These are phyloP conservation scores for Pseudonitzschia delicatissima DNA, from an alignment of 108 stramenopile species.

Conservation along the genomic window DNA sequence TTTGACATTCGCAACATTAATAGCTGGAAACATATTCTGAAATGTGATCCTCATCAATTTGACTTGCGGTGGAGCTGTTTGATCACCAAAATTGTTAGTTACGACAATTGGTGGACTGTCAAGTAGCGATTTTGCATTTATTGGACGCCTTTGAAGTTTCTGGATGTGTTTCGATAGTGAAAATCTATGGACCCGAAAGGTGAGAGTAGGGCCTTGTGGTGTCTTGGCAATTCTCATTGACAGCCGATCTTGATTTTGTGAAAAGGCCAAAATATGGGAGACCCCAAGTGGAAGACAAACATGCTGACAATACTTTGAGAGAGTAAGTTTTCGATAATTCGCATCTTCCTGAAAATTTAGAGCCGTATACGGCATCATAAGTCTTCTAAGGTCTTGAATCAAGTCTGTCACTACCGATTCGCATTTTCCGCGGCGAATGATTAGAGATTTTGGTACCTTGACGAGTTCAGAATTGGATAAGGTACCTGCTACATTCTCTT, in stretches of 20 bases:
- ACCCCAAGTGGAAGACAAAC: constrained; percentile 88
- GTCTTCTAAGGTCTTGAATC: constrained; percentile 83
- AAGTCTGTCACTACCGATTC: constrained; percentile 79
- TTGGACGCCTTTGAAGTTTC: constrained; percentile 84
- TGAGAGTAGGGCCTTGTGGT: constrained; percentile 93
- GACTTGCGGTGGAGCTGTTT: constrained; percentile 79
- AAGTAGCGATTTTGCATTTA: constrained; percentile 63
- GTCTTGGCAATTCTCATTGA: constrained; percentile 84
- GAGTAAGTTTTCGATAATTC: constrained; percentile 74
- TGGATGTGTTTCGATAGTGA: constrained; percentile 80
- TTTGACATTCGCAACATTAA: constrained; percentile 93
- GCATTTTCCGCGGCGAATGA: constrained; percentile 79
- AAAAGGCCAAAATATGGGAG: constrained; percentile 90
- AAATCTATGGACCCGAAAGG: constrained; percentile 91
- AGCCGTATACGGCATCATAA: constrained; percentile 98
- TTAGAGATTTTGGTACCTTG: constrained; percentile 75
- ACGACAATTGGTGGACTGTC: constrained; percentile 91
- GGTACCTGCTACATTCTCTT: constrained; percentile 47
- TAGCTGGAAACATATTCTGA: constrained; percentile 99
- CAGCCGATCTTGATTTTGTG: constrained; percentile 81
- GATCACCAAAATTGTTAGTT: constrained; percentile 98
- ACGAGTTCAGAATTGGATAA: constrained; percentile 35
- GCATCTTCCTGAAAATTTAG: constrained; percentile 88
- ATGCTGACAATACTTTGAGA: constrained; percentile 65
- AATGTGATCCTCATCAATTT: constrained; percentile 97